These are phyloP conservation scores for Oryza glaberrima DNA, from an alignment of 176 grass and related monocot species.

Conservation along the genomic window DNA sequence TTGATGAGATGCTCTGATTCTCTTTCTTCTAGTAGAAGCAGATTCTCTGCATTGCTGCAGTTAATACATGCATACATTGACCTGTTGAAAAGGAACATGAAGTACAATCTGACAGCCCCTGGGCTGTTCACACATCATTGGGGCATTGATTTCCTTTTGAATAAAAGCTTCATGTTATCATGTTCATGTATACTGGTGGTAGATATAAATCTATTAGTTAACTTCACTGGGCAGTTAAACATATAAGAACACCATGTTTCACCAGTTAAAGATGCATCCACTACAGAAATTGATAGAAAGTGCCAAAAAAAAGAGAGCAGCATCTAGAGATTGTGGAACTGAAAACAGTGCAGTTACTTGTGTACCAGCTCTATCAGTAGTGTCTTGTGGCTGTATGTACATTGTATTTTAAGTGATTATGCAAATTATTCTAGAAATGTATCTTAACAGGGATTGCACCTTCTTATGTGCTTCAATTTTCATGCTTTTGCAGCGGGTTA, in stretches of 20 bases:
- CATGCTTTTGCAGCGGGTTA: conserved; percentile 74
- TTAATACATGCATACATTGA: conserved; percentile 7
- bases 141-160: no score
- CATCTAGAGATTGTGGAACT: background rate
- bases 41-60: background rate
- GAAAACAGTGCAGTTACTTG: background rate
- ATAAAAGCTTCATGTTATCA: no score
- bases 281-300: background rate
- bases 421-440: background rate
- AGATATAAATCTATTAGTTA: no score
- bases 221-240: no score
- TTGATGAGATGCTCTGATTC: background rate
- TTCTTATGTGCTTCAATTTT: conserved; percentile 12
- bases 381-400: conserved; percentile 8
- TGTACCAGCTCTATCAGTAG: background rate
- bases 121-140: background rate
- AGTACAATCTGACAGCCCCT: background rate
- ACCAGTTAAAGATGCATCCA: no score
- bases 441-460: background rate
- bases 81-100: background rate
- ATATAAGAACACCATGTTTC: no score
- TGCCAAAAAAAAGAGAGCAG: background rate
- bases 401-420: background rate
- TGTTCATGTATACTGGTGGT: no score
- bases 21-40: background rate